Evolutionary conservation across 164 flowering plant genomes (phyloP).

Genomic region (Umbilicus rupestris): DNA sequence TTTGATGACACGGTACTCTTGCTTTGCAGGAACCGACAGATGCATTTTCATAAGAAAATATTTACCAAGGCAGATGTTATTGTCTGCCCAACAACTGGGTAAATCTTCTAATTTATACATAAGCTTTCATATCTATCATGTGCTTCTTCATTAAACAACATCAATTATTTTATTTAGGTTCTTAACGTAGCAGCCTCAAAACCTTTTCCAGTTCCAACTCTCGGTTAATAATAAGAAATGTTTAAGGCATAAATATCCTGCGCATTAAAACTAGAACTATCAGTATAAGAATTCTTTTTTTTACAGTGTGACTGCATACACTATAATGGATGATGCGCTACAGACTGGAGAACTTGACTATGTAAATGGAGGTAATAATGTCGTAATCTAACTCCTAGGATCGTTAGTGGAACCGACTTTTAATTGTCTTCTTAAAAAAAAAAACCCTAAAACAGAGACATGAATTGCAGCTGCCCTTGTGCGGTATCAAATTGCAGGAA

Average conservation of each 20-base stretch:
- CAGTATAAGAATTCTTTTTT: background rate
- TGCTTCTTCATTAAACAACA: background rate
- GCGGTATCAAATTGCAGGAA: conserved; percentile 74
- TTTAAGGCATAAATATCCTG: background rate
- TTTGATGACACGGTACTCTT: background rate
- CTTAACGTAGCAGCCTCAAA: background rate
- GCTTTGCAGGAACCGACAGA: conserved; percentile 56
- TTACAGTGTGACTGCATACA: conserved; percentile 79
- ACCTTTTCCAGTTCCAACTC: background rate
- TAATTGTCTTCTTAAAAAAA: too few species aligned
- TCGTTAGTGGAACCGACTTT: background rate
- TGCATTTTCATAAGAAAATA: conserved; percentile 55
- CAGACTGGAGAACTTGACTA: conserved; percentile 88
- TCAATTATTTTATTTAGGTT: too few species aligned
- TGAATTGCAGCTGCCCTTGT: conserved; percentile 90
- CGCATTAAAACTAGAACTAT: background rate
- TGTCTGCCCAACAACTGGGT: conserved; percentile 91
- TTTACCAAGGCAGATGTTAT: conserved; percentile 78
- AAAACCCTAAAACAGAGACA: too few species aligned
- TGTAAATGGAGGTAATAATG: conserved; percentile 73
- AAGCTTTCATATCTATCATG: background rate
- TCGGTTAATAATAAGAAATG: background rate
- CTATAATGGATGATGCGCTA: conserved; percentile 46
- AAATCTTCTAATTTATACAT: conserved; percentile 5
- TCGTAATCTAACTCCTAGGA: background rate